These are phyloP conservation scores for Boletus reticuloceps DNA, from an alignment of 768 basidiomycete genomes.

Conservation along the genomic window DNA sequence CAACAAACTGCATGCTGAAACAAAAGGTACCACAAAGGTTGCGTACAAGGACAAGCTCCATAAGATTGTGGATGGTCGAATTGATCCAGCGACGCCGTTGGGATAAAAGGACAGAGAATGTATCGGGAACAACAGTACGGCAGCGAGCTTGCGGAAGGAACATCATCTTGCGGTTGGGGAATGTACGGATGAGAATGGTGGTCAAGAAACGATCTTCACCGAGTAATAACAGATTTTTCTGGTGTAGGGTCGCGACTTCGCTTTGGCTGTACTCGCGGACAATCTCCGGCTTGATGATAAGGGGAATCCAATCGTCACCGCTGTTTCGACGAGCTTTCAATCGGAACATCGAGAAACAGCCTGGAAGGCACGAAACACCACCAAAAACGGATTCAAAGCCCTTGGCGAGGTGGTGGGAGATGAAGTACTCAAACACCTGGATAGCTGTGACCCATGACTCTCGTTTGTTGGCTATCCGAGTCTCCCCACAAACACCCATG, in stretches of 20 bases:
- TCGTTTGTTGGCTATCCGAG: constrained; percentile 97
- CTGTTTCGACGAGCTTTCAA: constrained; percentile 86
- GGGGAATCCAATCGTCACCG: constrained; percentile 96
- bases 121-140: constrained; percentile 94
- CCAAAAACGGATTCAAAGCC: constrained; percentile 99
- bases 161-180: constrained; percentile 99
- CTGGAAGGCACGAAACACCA: constrained; percentile 97
- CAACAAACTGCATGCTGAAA: constrained; percentile 99
- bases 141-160: constrained; percentile 96
- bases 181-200: constrained; percentile 92
- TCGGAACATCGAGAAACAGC: constrained; percentile 99
- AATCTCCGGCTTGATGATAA: constrained; percentile 96
- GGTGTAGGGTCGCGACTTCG: constrained; percentile 91
- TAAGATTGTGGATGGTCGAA: constrained; percentile 98
- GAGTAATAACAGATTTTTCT: constrained; percentile 94
- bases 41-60: constrained; percentile 96
- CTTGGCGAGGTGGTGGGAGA: constrained; percentile 97
- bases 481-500: constrained; percentile 99
- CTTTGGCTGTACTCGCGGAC: constrained; percentile 96
- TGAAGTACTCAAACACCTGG: constrained; percentile 98
- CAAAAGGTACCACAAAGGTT: constrained; percentile 99
- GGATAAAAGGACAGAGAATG: constrained; percentile 88
- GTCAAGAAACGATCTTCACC: constrained; percentile 99
- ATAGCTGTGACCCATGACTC: constrained; percentile 98
- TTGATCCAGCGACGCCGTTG: constrained; percentile 99